Conservation (phyloP, 495 filamentous ascomycete species). For the Letharia columbiana region DNA sequence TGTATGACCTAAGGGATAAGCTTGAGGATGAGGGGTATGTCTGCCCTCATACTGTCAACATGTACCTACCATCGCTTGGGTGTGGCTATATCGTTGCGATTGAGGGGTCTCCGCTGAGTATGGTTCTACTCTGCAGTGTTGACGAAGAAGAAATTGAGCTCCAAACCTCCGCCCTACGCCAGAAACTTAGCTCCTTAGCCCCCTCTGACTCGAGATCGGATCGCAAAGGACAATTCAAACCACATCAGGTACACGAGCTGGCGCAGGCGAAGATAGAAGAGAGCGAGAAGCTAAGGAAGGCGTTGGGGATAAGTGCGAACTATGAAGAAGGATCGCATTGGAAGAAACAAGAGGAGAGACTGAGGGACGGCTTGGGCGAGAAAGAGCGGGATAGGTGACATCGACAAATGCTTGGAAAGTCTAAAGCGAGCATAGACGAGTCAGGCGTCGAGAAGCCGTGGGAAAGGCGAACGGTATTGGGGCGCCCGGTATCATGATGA, state of each 20-base stretch:
- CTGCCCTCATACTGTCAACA: neutral
- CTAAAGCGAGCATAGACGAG: neutral
- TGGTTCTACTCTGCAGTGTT: conserved; percentile 36
- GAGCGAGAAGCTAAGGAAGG: conserved; percentile 79
- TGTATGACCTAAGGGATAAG: conserved; percentile 80
- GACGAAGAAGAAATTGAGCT: conserved; percentile 74
- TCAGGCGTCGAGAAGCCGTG: neutral
- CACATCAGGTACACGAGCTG: conserved; percentile 91
- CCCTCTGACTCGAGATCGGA: conserved; percentile 24
- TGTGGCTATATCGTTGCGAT: neutral
- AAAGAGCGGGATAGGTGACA: conserved; percentile 28
- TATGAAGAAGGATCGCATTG: conserved; percentile 79
- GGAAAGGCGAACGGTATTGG: neutral
- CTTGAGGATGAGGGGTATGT: conserved; percentile 80
- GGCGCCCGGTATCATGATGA: neutral
- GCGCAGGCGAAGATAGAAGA: conserved; percentile 95
- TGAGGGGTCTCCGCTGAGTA: neutral
- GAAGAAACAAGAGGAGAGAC: conserved; percentile 62
- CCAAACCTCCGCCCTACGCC: conserved; percentile 53
- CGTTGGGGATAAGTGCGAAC: conserved; percentile 79
- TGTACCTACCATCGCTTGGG: conserved; percentile 1
- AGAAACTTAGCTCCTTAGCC: conserved; percentile 50
- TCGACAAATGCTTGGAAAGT: neutral
- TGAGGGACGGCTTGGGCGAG: conserved; percentile 47
- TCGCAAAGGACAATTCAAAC: conserved; percentile 53